Percentiles rank a stretch among this genome's conserved stretches.
Conservation (phyloP, 2,329 filamentous ascomycete genomes). For the Aspergillus latus region DNA sequence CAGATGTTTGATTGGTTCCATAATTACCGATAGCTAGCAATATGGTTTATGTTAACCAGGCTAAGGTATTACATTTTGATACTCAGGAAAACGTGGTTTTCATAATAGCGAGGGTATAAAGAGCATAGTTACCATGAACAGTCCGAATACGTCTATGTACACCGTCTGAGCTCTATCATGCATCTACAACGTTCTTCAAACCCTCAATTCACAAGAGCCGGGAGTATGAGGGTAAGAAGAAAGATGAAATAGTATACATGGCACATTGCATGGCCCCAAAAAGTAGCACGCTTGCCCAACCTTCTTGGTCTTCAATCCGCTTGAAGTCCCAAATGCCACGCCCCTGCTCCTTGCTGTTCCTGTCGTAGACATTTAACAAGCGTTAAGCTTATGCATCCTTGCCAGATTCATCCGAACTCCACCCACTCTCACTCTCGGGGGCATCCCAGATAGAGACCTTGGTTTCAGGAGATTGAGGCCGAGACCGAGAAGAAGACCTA, state of each 20-base stretch:
- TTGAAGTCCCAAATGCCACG: neutral
- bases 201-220: neutral
- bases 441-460: slow-evolving; percentile 29
- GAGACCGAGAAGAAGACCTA: neutral
- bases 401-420: slow-evolving; percentile 30
- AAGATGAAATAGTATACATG: neutral
- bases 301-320: neutral
- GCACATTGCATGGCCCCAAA: neutral
- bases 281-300: neutral
- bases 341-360: neutral
- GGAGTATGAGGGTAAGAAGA: neutral
- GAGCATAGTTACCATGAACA: neutral
- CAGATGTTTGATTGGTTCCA: too few relatives aligned
- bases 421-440: slow-evolving; percentile 39
- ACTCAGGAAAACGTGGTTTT: neutral
- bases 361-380: neutral
- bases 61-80: neutral
- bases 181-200: neutral
- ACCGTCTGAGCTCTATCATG: neutral
- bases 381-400: neutral
- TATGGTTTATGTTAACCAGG: too few relatives aligned
- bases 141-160: neutral
- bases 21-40: too few relatives aligned
- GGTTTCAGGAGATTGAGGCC: neutral
- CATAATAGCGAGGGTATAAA: neutral